Percentiles rank a stretch among this genome's conserved stretches.
These are phyloP conservation scores for Ploettnerulaceae sp. DNA, from an alignment of 2,329 filamentous ascomycete genomes.

Conservation along the genomic window DNA sequence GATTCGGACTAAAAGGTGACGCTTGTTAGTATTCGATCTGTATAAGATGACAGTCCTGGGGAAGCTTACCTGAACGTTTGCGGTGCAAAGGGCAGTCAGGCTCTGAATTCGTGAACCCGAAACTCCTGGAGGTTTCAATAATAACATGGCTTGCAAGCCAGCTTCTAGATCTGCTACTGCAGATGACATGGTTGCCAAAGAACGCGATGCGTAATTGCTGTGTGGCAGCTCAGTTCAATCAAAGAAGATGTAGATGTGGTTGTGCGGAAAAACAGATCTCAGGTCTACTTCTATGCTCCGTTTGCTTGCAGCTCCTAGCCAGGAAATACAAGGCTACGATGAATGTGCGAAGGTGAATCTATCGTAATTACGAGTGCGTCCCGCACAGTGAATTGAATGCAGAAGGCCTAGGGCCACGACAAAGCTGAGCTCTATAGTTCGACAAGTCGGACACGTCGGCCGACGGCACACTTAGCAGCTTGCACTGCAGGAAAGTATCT, in stretches of 20 bases:
- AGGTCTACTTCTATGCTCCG: constrained; percentile 24
- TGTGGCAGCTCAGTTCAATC: constrained; percentile 15
- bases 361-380: constrained; percentile 28
- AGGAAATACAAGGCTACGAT: constrained; percentile 27
- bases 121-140: constrained; percentile 87
- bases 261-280: constrained; percentile 16
- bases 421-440: constrained; percentile 9
- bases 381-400: constrained; percentile 12
- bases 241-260: constrained; percentile 12
- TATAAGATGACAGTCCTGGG: constrained; percentile 20
- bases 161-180: constrained; percentile 87
- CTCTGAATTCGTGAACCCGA: constrained; percentile 86
- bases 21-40: constrained; percentile 17
- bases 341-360: constrained; percentile 20
- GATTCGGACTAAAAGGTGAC: constrained; percentile 71
- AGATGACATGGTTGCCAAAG: constrained; percentile 58
- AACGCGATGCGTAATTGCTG: constrained; percentile 13
- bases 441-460: constrained; percentile 9
- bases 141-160: constrained; percentile 85
- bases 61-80: constrained; percentile 77
- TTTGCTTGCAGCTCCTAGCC: constrained; percentile 16
- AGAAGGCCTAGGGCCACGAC: constrained; percentile 1
- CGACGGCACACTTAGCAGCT: constrained; percentile 12
- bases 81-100: constrained; percentile 82
- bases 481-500: constrained; percentile 12